Conservation (phyloP, 192 early-diverging fungal genomes). For the Backusella tarrabulga region DNA sequence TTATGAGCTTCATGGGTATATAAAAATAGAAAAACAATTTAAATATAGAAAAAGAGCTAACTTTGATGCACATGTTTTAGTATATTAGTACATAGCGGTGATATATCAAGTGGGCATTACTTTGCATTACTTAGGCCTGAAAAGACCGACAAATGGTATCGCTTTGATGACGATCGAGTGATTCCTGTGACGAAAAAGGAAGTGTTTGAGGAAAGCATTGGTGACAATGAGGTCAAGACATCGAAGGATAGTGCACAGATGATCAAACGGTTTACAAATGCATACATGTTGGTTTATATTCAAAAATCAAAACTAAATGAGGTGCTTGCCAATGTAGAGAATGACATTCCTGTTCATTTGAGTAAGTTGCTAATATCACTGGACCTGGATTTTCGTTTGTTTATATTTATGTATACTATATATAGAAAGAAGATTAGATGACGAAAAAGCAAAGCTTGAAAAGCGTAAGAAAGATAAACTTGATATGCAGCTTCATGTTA, state of each 20-base stretch:
- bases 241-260: slow-evolving; percentile 40
- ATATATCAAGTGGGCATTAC: slow-evolving; percentile 93
- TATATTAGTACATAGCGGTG: slow-evolving; percentile 95
- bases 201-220: slow-evolving; percentile 94
- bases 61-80: slow-evolving; percentile 32
- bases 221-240: slow-evolving; percentile 58
- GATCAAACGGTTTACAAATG: slow-evolving; percentile 89
- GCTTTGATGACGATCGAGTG: slow-evolving; percentile 97
- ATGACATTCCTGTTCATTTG: slow-evolving; percentile 78
- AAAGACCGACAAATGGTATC: slow-evolving; percentile 82
- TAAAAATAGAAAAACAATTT: neutral
- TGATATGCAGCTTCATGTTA: slow-evolving; percentile 70
- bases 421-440: slow-evolving; percentile 47
- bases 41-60: neutral
- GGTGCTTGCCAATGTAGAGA: slow-evolving; percentile 62
- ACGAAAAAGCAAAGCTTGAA: slow-evolving; percentile 67
- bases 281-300: slow-evolving; percentile 99
- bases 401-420: neutral
- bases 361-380: slow-evolving; percentile 29
- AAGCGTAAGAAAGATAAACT: slow-evolving; percentile 62
- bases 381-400: neutral
- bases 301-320: slow-evolving; percentile 71
- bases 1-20: slow-evolving; percentile 87
- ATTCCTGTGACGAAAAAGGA: slow-evolving; percentile 76
- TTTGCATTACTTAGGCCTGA: slow-evolving; percentile 87